phyloP scores from a whole-genome alignment of 2,329 filamentous ascomycete genomes.

The Botrytis porri region DNA sequence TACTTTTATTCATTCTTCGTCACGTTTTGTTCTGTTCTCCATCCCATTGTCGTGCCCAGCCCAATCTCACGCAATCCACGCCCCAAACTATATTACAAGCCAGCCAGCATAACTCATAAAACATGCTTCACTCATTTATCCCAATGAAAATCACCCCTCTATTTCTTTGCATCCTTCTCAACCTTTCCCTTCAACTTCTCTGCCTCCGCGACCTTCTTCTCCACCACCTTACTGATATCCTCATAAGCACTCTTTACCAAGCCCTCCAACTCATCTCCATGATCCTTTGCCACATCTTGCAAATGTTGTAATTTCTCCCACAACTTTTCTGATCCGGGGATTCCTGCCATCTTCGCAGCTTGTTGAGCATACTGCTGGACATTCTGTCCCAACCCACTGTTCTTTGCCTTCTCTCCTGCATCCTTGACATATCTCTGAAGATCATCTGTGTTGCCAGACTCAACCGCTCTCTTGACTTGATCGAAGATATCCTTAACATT shows the following conservation, averaged over 20 bases:
- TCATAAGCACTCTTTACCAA: slow-evolving; percentile 66
- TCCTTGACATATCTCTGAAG: slow-evolving; percentile 60
- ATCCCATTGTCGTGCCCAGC: neutral
- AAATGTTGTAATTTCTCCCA: slow-evolving; percentile 64
- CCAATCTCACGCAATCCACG: neutral
- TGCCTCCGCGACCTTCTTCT: slow-evolving; percentile 55
- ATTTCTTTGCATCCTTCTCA: slow-evolving; percentile 31
- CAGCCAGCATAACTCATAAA: neutral
- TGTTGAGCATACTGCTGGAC: slow-evolving; percentile 47
- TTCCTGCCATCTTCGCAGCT: slow-evolving; percentile 55
- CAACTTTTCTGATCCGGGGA: slow-evolving; percentile 63
- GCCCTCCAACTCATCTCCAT: slow-evolving; percentile 67
- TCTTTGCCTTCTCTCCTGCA: slow-evolving; percentile 57
- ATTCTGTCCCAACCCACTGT: slow-evolving; percentile 40
- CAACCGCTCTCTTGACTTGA: slow-evolving; percentile 58
- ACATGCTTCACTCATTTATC: neutral
- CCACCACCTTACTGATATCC: slow-evolving; percentile 62
- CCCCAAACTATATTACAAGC: neutral
- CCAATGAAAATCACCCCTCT: neutral
- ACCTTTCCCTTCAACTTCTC: slow-evolving; percentile 57
- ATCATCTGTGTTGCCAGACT: slow-evolving; percentile 57
- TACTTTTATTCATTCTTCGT: neutral
- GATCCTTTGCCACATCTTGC: slow-evolving; percentile 62
- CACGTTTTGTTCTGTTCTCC: neutral
- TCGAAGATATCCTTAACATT: slow-evolving; percentile 63